These are phyloP conservation scores for Phialophora tarda DNA, from an alignment of 2,329 filamentous ascomycete species.

Conservation along the genomic window DNA sequence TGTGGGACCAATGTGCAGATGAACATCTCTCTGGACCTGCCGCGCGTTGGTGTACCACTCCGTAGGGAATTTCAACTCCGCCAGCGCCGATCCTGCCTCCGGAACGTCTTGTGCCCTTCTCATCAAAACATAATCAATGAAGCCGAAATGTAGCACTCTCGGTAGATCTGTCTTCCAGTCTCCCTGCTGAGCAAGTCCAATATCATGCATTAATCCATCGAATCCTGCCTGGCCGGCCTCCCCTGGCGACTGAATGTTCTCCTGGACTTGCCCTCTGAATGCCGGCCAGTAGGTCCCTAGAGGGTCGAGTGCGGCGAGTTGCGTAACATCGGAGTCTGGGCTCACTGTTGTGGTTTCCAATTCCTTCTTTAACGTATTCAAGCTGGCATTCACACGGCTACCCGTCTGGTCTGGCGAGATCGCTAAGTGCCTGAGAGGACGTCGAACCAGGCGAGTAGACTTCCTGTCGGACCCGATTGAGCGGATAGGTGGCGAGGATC, in stretches of 20 bases:
- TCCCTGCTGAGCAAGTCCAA: slow-evolving; percentile 15
- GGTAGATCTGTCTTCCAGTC: slow-evolving; percentile 27
- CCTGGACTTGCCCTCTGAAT: slow-evolving; percentile 23
- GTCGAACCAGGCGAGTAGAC: slow-evolving; percentile 4
- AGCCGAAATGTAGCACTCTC: slow-evolving; percentile 34
- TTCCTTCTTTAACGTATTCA: slow-evolving; percentile 22
- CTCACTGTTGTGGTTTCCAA: slow-evolving; percentile 22
- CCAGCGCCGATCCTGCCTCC: slow-evolving; percentile 8
- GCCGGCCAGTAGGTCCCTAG: slow-evolving; percentile 21
- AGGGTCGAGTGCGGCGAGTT: slow-evolving; percentile 32
- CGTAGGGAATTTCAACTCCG: slow-evolving; percentile 73
- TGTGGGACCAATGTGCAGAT: slow-evolving; percentile 93
- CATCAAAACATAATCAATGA: slow-evolving; percentile 36
- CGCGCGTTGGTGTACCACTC: slow-evolving; percentile 93
- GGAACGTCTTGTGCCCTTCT: slow-evolving; percentile 19
- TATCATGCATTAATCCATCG: slow-evolving; percentile 24
- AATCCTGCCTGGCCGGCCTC: slow-evolving; percentile 7
- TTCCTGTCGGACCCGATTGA: not conserved
- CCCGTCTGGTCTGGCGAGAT: slow-evolving; percentile 7
- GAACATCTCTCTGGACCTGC: slow-evolving; percentile 77
- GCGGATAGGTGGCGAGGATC: not conserved
- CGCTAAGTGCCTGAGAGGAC: not conserved
- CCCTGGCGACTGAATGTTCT: slow-evolving; percentile 9
- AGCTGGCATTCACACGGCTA: slow-evolving; percentile 16
- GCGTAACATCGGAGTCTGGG: slow-evolving; percentile 23